phyloP scores from a whole-genome alignment of 257 asterid genomes.

The Nicotiana noctiflora region DNA sequence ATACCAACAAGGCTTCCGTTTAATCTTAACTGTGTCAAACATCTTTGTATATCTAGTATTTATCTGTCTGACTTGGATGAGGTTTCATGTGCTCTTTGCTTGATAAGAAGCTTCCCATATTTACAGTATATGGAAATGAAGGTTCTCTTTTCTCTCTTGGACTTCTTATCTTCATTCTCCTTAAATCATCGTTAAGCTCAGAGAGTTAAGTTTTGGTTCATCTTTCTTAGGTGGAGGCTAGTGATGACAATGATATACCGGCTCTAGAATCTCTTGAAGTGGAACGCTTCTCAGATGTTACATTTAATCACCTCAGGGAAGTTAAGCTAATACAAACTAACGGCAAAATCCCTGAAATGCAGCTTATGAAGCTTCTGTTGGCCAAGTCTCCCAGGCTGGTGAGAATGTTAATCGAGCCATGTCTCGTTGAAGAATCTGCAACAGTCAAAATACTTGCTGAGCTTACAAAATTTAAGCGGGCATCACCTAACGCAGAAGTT shows the following conservation, averaged over 20 bases:
- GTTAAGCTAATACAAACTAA: not conserved
- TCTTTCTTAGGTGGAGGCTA: not conserved
- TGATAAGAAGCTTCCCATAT: not conserved
- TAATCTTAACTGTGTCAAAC: not conserved
- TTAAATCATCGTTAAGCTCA: not conserved
- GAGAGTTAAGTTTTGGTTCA: not conserved
- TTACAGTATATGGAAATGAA: not conserved
- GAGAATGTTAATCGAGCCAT: not conserved
- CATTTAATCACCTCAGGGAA: not conserved
- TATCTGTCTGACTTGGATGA: not conserved
- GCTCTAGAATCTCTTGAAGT: not conserved
- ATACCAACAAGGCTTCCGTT: not conserved
- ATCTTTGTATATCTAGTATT: not conserved
- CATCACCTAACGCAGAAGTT: not conserved
- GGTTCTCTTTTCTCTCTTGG: not conserved
- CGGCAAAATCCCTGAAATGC: not conserved
- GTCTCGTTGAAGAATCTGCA: not conserved
- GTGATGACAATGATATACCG: not conserved
- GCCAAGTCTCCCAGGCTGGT: not conserved
- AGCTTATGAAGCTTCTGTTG: not conserved
- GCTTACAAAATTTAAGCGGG: not conserved
- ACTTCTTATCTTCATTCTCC: not conserved
- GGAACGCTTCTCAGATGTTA: not conserved
- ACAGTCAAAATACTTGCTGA: not conserved
- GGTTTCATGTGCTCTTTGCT: conserved; percentile 5